Base-by-base conservation (phyloP, 2,329 filamentous ascomycete genomes). In the Davidsoniella neocaledoniae region DNA sequence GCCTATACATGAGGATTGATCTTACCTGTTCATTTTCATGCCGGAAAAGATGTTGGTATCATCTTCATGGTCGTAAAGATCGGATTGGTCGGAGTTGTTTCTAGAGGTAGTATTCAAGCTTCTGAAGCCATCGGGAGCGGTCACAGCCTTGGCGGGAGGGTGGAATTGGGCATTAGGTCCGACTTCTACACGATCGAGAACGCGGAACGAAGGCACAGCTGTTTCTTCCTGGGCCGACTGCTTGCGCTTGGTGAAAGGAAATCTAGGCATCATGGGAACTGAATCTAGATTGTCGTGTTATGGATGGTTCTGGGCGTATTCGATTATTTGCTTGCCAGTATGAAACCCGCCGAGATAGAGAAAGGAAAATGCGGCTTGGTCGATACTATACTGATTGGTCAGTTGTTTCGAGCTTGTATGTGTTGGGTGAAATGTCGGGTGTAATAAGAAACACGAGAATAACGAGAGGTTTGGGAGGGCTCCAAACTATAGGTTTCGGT, bases 1-100 rank as follows among this genome's bases (percentile, higher is more conserved):
- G 33, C 6, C 33, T 8, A n/a, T 21, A 17, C 12, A 47, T 23
- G 48, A 16, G 42, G 47, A 46, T 49, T 54, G 51, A 53, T 70
- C 73, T 58, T 68, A 78, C 74, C 74, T 70, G 54, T 69, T 73
- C 26, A 62, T 61, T 56, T 76, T 76, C 50, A 74, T 61, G 43
- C 72, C 72, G 17, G 71, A 68, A 60, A 79, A 78, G 55, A 78
- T 69, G 59, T 78, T 77, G 55, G 77, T 72, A 55, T 75, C 72
- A 23, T 70, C 68, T 39, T 71, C 58, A 17, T 66, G 55, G 33
- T 68, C 62, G 14, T 60, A 53, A 33, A 61, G 55, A 43, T 62
- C 66, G 23, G 61, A 58, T 53, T 63, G 59, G 29, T 59, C 61
- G 21, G 60, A 57, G 3, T 53, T 54, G 10, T 21, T n/a, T n/a